Evolutionary conservation across 2,329 filamentous ascomycete genomes (phyloP), one percentile per base, ranked within the genome.

Genomic region (Colletotrichum tanaceti): DNA sequence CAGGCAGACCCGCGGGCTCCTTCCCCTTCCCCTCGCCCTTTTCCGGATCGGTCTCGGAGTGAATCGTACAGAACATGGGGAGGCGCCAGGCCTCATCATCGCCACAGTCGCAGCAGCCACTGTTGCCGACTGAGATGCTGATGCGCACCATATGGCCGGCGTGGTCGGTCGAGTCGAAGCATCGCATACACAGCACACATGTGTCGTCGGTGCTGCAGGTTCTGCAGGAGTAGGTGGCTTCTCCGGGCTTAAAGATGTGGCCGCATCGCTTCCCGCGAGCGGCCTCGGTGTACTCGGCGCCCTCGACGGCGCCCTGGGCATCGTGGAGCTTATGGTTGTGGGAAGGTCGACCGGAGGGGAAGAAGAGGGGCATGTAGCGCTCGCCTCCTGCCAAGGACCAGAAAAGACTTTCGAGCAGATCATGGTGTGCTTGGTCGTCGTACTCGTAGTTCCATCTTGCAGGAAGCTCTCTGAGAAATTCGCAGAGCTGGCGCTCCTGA

Each of bases 41-140:
- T 53, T 83, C 76, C 65, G 79, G 77, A n/a, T 76, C 81, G 77
- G 80, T 85, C 71, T 90, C 85, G 49, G 93, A 95, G 77, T 99
- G 96, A 75, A 99, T 98, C 43, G 94, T 95, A 82, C 96, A 99
- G 77, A 93, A 90, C 72, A 98, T 86, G 50, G 94, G 94, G 55
- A 89, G 84, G 77, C 90, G 90, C 95, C 97, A 99, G 13, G 96
- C 97, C 79, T 99, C 97, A 22, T 91, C 89, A 77, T 99, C 96
- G 68, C 96, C 96, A 77, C 96, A 99, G 80, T 99, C 96, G 79
- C 96, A 99, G 82, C 97, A 98, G 52, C 95, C 95, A 75, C 92
- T 96, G 77, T 98, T 97, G 7, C 95, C 95, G 2, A 92, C 89
- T 1, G 94, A 97, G 54, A 97, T 90, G 66, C 87, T 92, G 67